phyloP scores from a whole-genome alignment of 306 rosid genomes.

The Glycine latifolia region DNA sequence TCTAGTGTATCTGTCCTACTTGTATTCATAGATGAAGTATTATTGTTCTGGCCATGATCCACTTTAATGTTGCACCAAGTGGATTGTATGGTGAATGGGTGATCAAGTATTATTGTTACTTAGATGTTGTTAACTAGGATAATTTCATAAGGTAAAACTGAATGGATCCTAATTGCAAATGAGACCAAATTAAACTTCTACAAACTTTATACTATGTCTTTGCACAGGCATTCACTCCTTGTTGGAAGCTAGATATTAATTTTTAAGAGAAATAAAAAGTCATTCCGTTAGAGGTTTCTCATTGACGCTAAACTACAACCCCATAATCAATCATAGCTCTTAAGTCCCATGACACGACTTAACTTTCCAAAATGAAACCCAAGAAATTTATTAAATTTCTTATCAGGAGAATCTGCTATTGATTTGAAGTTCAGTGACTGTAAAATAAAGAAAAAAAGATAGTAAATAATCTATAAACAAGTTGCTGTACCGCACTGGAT shows the following conservation, averaged over 20 bases:
- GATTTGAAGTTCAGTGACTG: conserved; percentile 31
- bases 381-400: not conserved
- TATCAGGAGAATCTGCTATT: not conserved
- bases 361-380: conserved; percentile 21
- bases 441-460: conserved; percentile 21
- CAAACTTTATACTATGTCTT: not conserved
- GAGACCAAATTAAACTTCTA: not conserved
- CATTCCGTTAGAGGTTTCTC: not conserved
- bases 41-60: not conserved
- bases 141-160: not conserved
- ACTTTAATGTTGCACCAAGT: not conserved
- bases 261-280: conserved; percentile 21
- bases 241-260: not conserved
- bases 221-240: not conserved
- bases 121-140: not conserved
- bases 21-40: not conserved
- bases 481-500: conserved; percentile 46
- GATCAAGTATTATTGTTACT: not conserved
- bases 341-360: not conserved
- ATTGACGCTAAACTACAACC: not conserved
- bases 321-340: not conserved
- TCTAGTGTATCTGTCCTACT: not conserved
- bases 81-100: not conserved
- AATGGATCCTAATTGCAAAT: not conserved
- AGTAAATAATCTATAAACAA: conserved; percentile 13